Conservation (phyloP, 805 yeast species). For the Grigorovia transvaalensis region DNA sequence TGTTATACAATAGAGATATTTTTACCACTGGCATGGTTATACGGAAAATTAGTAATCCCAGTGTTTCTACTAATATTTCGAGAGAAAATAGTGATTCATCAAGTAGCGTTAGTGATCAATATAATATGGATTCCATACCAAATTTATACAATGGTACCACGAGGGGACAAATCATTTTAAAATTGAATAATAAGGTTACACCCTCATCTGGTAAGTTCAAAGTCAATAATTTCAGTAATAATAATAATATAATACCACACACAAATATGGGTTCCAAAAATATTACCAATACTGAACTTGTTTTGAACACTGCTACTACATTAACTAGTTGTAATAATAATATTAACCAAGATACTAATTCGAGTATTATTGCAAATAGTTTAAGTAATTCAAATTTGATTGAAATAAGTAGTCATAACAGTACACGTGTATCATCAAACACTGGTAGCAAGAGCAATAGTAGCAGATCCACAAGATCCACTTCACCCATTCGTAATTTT, state of each 20-base stretch:
- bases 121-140: background rate
- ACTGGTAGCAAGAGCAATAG: slow-evolving; percentile 1
- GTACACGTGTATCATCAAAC: background rate
- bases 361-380: background rate
- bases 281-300: background rate
- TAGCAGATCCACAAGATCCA: slow-evolving; percentile 6
- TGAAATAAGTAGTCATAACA: background rate
- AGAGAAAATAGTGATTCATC: background rate
- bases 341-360: background rate
- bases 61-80: background rate
- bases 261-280: background rate
- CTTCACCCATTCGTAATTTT: slow-evolving; percentile 8
- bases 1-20: slow-evolving; percentile 24
- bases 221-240: background rate
- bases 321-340: too few relatives aligned
- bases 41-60: too few relatives aligned
- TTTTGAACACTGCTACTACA: background rate
- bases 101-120: background rate
- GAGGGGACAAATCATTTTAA: background rate
- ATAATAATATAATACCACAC: background rate
- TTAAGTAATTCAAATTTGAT: too few relatives aligned
- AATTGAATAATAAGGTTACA: background rate
- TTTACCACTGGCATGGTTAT: slow-evolving; percentile 7
- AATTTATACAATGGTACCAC: background rate
- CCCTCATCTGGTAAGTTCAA: background rate